Evolutionary conservation across 2,329 filamentous ascomycete genomes (phyloP).

Genomic region (Fusarium luffae): DNA sequence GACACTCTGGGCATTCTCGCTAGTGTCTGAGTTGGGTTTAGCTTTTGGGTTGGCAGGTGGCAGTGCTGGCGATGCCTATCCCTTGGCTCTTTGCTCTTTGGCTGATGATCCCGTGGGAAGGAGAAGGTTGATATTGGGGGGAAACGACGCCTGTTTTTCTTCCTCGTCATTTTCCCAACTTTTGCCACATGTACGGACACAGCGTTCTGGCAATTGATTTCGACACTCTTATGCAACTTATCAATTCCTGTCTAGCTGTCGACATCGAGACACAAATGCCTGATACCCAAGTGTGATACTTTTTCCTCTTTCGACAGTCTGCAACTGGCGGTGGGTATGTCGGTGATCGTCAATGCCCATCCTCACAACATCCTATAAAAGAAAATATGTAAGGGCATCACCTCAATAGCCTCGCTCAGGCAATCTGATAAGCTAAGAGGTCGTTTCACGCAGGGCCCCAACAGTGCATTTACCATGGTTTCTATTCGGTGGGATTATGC

Average conservation of each 20-base stretch:
- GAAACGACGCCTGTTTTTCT: background rate
- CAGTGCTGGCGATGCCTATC: conserved; percentile 22
- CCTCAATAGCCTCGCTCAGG: no score
- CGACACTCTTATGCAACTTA: background rate
- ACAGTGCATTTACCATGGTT: conserved; percentile 18
- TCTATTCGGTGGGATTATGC: conserved; percentile 15
- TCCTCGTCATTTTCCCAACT: background rate
- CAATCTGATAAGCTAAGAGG: background rate
- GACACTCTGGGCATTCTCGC: background rate
- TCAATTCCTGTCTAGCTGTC: background rate
- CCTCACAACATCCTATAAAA: background rate
- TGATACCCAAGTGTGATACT: background rate
- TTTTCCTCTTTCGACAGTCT: background rate
- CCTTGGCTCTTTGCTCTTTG: background rate
- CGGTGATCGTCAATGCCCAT: background rate
- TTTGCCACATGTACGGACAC: background rate
- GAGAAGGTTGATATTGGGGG: background rate
- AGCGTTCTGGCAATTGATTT: background rate
- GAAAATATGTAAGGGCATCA: background rate
- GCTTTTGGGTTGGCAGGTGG: conserved; percentile 4
- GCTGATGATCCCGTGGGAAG: background rate
- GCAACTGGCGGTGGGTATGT: background rate
- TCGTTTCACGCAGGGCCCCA: background rate
- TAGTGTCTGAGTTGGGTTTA: conserved; percentile 12
- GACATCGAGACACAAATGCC: background rate